phyloP scores from a whole-genome alignment of 179 eudicot genomes.

The Beta macrorhiza region DNA sequence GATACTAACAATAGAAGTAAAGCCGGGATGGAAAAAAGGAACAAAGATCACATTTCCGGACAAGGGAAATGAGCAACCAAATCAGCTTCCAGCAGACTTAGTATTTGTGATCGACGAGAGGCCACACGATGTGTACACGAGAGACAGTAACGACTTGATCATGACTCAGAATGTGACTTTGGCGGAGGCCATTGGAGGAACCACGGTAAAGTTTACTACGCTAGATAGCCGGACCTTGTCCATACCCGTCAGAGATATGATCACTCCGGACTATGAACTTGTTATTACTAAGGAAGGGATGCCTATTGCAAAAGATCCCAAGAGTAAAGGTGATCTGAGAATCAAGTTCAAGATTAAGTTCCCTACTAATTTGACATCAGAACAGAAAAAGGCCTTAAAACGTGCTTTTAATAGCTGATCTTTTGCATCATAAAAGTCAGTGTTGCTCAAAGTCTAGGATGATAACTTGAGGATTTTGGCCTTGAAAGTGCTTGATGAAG shows the following conservation, averaged over 20 bases:
- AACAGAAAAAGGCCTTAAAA: constrained; percentile 50
- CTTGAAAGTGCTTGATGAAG: not conserved
- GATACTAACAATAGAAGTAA: constrained; percentile 71
- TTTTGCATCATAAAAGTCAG: not conserved
- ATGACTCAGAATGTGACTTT: constrained; percentile 43
- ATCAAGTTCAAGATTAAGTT: constrained; percentile 71
- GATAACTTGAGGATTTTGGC: not conserved
- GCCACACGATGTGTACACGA: constrained; percentile 51
- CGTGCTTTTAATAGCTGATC: constrained; percentile 33
- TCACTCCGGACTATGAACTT: constrained; percentile 59
- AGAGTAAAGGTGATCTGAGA: constrained; percentile 59
- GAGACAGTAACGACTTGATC: constrained; percentile 74
- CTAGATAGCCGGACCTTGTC: constrained; percentile 57
- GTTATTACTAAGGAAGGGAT: constrained; percentile 68
- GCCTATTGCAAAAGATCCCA: constrained; percentile 79
- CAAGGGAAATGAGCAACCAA: constrained; percentile 69
- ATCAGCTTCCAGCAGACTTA: constrained; percentile 77
- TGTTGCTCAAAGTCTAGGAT: not conserved
- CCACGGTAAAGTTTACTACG: constrained; percentile 50
- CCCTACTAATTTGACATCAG: constrained; percentile 50
- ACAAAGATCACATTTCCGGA: constrained; percentile 86
- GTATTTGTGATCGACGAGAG: constrained; percentile 85
- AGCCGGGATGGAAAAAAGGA: constrained; percentile 95
- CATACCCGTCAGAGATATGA: constrained; percentile 50
- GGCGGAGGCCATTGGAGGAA: constrained; percentile 77